phyloP scores from a whole-genome alignment of 371 early-diverging fungal genomes.

The Lichtheimia hyalospora region DNA sequence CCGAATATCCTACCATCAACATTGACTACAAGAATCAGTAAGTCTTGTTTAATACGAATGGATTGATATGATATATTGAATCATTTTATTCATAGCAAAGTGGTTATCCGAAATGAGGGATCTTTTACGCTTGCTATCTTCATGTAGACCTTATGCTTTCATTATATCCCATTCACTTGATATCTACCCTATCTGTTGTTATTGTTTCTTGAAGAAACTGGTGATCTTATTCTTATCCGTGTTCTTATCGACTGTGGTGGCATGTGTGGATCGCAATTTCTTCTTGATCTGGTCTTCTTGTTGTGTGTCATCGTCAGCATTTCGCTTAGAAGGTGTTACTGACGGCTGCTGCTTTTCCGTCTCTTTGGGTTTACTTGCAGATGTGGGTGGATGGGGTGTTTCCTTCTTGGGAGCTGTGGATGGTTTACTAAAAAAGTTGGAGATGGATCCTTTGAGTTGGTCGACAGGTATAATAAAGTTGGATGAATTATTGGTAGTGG shows the following conservation, averaged over 20 bases:
- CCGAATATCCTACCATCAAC: slow-evolving; percentile 44
- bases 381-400: not conserved
- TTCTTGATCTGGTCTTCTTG: too few species aligned
- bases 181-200: not conserved
- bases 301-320: too few species aligned
- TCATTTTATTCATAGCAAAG: slow-evolving; percentile 34
- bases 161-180: too few species aligned
- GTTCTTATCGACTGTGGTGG: not conserved
- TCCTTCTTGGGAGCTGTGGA: not conserved
- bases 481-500: slow-evolving; percentile 35
- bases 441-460: slow-evolving; percentile 30
- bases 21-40: slow-evolving; percentile 46
- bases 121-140: slow-evolving; percentile 46
- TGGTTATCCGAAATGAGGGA: slow-evolving; percentile 45
- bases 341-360: not conserved
- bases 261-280: too few species aligned
- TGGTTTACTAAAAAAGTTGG: slow-evolving; percentile 27
- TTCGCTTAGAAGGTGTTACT: not conserved
- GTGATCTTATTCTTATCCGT: slow-evolving; percentile 7
- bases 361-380: slow-evolving; percentile 1
- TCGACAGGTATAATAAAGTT: slow-evolving; percentile 45
- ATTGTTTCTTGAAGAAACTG: slow-evolving; percentile 4
- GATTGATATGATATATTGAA: not conserved
- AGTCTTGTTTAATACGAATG: not conserved
- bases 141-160: slow-evolving; percentile 25